phyloP scores from a whole-genome alignment of 257 asterid species.

The Ajuga chamaepitys region DNA sequence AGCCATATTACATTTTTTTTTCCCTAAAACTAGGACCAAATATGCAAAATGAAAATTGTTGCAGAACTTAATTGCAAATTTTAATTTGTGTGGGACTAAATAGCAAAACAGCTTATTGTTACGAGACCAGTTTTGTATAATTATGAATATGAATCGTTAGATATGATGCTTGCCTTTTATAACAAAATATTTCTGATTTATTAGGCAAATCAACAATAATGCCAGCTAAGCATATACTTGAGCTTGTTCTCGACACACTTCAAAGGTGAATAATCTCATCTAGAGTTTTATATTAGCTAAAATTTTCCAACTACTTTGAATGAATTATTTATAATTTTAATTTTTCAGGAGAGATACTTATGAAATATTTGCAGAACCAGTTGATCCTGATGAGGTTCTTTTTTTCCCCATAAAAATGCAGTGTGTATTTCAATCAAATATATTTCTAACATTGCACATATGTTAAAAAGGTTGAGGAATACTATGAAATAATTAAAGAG shows the following conservation, averaged over 20 bases:
- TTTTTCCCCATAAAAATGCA: not conserved
- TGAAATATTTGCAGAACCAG: conserved; percentile 85
- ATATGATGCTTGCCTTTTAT: not conserved
- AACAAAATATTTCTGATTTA: not conserved
- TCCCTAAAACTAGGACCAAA: no score
- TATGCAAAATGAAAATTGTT: no score
- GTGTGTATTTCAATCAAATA: not conserved
- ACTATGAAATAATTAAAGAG: conserved; percentile 64
- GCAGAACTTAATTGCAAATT: no score
- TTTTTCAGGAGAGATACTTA: conserved; percentile 59
- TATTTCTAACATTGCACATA: not conserved
- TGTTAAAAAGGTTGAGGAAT: conserved; percentile 59
- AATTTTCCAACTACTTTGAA: not conserved
- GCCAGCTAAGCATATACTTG: conserved; percentile 62
- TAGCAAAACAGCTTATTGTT: no score
- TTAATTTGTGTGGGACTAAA: no score
- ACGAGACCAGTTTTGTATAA: no score
- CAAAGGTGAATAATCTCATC: conserved; percentile 39
- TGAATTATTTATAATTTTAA: not conserved
- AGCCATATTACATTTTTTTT: no score
- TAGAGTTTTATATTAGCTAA: not conserved
- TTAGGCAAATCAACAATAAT: conserved; percentile 32
- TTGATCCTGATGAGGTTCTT: conserved; percentile 62
- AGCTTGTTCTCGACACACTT: conserved; percentile 65
- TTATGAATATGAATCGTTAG: not conserved